Base-by-base conservation (phyloP, 768 basidiomycete genomes). In the Inosperma sp. region DNA sequence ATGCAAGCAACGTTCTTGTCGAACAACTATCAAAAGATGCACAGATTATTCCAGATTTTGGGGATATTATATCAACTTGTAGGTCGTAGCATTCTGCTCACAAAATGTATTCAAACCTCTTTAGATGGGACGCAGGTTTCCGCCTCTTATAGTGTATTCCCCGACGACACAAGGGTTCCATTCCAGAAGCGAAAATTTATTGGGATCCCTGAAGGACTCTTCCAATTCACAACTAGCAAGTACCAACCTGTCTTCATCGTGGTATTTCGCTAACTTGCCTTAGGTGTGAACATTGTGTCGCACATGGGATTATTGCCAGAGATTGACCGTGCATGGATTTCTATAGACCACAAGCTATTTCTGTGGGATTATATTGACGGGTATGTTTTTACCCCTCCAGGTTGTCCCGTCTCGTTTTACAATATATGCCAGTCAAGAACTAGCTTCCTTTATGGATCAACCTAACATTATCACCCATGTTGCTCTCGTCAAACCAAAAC, bases 311-410 rank as follows among this genome's bases (percentile, higher is more conserved):
- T 99, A 47, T 79, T 98, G 64, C 84, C 93, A 21, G 89, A 94
- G 59, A 89, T 98, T 54, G 92, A 95, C 59, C 81, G 93, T 39
- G 93, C 88, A 0, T 99, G 93, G 93, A 87, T 97, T 56, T 87
- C 91, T 8, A 87, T 95, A 51, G 93, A 97, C 70, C 84, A 93
- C 66, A 90, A 91, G 59, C 74, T 99, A 27, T 90, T 96, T 61
- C 72, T 99, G 19, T 98, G 96, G 96, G 93, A 99, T 67, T 99
- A 96, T 65, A 72, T 84, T 29, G 89, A 95, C 58, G 91, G 93
- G 94, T 95, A 58, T 49, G 86, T 73, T 34, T 21, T 9, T 13
- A 39, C 44, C 23, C 35, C 53, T 30, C 30, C 9, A 25, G 31
- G 12, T 42, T 25, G 27, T 33, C 34, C 31, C 22, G 45, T 35